phyloP scores from a whole-genome alignment of 345 rosid species.

The Xanthoceras sorbifolium region DNA sequence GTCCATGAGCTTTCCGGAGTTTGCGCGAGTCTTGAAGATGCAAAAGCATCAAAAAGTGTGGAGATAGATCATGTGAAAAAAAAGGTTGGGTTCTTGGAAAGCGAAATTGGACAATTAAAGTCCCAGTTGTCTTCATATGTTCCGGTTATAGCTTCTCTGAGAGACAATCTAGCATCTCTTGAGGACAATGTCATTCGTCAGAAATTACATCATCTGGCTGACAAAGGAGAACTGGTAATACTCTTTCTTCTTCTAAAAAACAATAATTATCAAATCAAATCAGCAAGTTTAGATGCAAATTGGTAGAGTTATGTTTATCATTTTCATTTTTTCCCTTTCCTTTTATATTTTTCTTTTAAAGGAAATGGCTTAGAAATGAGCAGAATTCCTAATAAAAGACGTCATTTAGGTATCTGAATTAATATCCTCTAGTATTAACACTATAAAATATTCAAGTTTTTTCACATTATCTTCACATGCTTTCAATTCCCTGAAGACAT shows the following conservation, averaged over 20 bases:
- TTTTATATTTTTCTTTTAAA: too few species aligned
- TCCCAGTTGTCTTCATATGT: constrained; percentile 53
- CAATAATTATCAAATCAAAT: constrained; percentile 12
- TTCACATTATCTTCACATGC: not conserved
- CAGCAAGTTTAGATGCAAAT: not conserved
- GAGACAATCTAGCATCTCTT: constrained; percentile 52
- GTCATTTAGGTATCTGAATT: too few species aligned
- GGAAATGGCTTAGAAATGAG: too few species aligned
- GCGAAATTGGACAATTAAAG: constrained; percentile 60
- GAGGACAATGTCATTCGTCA: constrained; percentile 48
- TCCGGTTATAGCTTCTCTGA: constrained; percentile 60
- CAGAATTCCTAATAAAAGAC: too few species aligned
- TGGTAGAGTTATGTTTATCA: not conserved
- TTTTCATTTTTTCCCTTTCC: too few species aligned
- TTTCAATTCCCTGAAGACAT: not conserved
- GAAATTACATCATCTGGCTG: constrained; percentile 20
- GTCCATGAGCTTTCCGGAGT: constrained; percentile 54
- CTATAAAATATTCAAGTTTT: too few species aligned
- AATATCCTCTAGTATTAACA: too few species aligned
- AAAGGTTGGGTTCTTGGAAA: constrained; percentile 54
- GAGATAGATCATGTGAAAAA: constrained; percentile 68
- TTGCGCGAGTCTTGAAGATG: constrained; percentile 58
- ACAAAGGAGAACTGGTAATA: constrained; percentile 36
- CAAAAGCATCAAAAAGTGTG: constrained; percentile 35
- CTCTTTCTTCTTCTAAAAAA: constrained; percentile 7